Conservation (phyloP, 331 rosid genomes). For the Quercus tomentella region DNA sequence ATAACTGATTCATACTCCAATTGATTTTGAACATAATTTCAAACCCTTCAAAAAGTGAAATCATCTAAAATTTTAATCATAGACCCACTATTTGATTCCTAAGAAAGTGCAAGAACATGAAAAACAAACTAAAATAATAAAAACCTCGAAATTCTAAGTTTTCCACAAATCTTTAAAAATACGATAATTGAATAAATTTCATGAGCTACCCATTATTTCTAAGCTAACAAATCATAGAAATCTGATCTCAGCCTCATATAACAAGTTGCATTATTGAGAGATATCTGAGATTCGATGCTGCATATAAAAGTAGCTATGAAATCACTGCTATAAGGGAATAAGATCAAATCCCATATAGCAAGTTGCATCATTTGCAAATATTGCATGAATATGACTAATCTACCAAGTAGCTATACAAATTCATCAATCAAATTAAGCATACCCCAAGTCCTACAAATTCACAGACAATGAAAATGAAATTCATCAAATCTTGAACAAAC, state of each 20-base stretch:
- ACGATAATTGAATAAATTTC: neutral
- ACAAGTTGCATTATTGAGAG: no score
- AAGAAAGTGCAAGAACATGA: neutral
- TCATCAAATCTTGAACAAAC: no score
- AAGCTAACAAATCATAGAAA: neutral
- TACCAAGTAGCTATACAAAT: no score
- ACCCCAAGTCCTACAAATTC: no score
- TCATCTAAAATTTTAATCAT: neutral
- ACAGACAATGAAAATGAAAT: no score
- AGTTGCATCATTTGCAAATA: no score
- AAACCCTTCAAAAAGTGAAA: neutral
- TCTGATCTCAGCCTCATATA: neutral
- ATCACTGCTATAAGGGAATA: no score
- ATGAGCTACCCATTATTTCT: neutral
- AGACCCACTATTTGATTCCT: neutral
- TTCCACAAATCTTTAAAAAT: neutral
- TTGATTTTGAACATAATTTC: neutral
- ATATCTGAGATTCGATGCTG: no score
- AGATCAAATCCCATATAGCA: no score
- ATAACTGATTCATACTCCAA: neutral
- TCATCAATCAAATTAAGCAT: no score
- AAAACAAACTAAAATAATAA: neutral
- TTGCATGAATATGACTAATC: no score
- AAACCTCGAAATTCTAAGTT: neutral
- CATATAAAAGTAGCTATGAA: no score